A percentile compares a stretch with the other conserved stretches of the same genome.
Evolutionary conservation across 495 filamentous ascomycete species (phyloP).

Genomic region (Neurospora sp.): DNA sequence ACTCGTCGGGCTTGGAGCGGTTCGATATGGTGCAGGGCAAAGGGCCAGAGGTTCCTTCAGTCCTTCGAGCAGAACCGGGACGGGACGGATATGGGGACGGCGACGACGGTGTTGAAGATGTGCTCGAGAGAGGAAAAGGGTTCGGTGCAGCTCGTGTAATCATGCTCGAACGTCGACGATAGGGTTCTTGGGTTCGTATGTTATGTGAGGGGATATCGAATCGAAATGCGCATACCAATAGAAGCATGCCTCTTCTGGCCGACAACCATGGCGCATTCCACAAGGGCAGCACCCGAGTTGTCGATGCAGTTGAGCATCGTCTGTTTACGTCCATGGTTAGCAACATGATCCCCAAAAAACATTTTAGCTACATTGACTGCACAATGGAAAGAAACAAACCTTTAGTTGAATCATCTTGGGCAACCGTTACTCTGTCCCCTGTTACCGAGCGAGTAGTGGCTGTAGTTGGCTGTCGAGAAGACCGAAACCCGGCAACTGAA

Average conservation of each 20-base stretch:
- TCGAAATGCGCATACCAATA: conserved; percentile 56
- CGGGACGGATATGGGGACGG: not conserved
- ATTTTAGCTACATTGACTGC: no score
- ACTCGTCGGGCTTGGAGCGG: not conserved
- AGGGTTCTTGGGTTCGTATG: not conserved
- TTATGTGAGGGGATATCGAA: not conserved
- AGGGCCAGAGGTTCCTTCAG: not conserved
- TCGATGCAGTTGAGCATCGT: conserved; percentile 99
- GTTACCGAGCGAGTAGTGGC: not conserved
- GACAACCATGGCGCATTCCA: conserved; percentile 89
- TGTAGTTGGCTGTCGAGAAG: not conserved
- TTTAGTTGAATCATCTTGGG: conserved; percentile 96
- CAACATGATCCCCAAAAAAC: not conserved
- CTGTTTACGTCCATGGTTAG: conserved; percentile 36
- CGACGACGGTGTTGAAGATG: not conserved
- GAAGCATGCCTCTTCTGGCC: conserved; percentile 83
- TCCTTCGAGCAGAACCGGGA: not conserved
- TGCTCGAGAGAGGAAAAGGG: not conserved
- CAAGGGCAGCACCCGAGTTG: conserved; percentile 96
- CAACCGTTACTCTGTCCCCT: conserved; percentile 3
- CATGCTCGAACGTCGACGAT: not conserved
- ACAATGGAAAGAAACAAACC: conserved; percentile 35
- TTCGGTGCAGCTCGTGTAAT: not conserved
- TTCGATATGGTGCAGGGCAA: no score
- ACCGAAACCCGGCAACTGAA: not conserved